Conservation (phyloP, 768 basidiomycete genomes). For the Tricholoma bakamatsutake region DNA sequence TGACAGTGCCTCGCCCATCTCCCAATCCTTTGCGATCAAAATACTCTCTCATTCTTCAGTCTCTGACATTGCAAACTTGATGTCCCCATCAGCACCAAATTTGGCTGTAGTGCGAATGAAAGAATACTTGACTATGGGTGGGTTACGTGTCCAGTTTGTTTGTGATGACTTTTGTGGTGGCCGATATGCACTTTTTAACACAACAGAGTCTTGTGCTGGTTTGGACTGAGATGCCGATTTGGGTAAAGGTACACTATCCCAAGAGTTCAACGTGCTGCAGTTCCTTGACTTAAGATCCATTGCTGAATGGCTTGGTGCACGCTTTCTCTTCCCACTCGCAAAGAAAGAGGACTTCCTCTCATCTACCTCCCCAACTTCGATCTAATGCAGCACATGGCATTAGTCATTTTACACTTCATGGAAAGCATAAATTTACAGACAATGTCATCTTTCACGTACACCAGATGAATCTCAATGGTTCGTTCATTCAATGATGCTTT, state of each 20-base stretch:
- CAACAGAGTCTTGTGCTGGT: neutral
- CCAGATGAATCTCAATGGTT: neutral
- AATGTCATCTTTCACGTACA: neutral
- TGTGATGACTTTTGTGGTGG: neutral
- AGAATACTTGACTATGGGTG: neutral
- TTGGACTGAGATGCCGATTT: neutral
- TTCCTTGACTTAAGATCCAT: neutral
- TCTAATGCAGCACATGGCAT: neutral
- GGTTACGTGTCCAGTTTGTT: neutral
- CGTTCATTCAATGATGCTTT: neutral
- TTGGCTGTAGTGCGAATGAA: neutral
- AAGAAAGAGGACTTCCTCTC: neutral
- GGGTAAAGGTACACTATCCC: neutral
- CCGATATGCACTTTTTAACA: neutral
- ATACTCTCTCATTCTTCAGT: too few relatives aligned
- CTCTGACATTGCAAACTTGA: neutral
- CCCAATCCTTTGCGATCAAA: too few relatives aligned
- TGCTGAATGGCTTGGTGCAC: neutral
- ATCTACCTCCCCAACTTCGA: neutral
- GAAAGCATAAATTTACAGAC: too few relatives aligned
- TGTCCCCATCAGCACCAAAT: neutral
- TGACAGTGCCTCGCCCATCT: too few relatives aligned
- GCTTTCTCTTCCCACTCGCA: neutral
- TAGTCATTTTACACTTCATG: too few relatives aligned
- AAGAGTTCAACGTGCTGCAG: neutral